phyloP scores from a whole-genome alignment of 2,329 filamentous ascomycete genomes.

The Fusarium succisae region DNA sequence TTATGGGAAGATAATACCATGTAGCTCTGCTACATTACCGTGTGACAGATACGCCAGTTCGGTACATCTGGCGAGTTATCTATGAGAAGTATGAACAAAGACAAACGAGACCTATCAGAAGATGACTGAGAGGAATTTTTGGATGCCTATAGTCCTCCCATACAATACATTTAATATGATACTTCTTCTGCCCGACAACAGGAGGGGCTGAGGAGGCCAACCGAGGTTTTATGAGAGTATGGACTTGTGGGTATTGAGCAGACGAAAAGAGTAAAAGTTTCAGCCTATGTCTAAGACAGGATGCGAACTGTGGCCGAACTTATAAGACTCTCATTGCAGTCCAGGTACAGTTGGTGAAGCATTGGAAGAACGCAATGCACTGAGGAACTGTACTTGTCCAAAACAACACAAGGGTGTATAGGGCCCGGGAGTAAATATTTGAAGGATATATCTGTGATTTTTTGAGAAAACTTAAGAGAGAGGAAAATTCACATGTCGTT shows the following conservation, averaged over 20 bases:
- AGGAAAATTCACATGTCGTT: rapidly evolving
- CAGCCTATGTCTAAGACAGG: background rate
- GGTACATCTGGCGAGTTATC: background rate
- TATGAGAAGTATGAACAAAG: background rate
- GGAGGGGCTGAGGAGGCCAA: rapidly evolving
- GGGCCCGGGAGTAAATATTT: rapidly evolving
- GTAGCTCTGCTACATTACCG: no score
- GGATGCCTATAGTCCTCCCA: no score
- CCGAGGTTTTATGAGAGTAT: background rate
- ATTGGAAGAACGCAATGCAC: background rate
- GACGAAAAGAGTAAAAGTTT: rapidly evolving
- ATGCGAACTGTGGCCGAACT: background rate
- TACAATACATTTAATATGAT: no score
- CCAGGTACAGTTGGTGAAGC: background rate
- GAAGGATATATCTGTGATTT: rapidly evolving
- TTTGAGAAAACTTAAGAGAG: rapidly evolving
- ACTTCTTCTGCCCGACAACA: background rate
- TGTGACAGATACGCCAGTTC: no score
- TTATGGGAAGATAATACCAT: rapidly evolving
- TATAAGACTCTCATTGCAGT: rapidly evolving
- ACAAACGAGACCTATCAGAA: rapidly evolving
- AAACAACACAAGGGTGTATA: rapidly evolving
- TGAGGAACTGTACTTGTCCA: background rate
- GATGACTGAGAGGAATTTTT: rapidly evolving
- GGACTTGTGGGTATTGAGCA: rapidly evolving